Evolutionary conservation across 306 rosid species (phyloP), one percentile per base, ranked within the genome.

Genomic region (Pterocarpus santalinus): DNA sequence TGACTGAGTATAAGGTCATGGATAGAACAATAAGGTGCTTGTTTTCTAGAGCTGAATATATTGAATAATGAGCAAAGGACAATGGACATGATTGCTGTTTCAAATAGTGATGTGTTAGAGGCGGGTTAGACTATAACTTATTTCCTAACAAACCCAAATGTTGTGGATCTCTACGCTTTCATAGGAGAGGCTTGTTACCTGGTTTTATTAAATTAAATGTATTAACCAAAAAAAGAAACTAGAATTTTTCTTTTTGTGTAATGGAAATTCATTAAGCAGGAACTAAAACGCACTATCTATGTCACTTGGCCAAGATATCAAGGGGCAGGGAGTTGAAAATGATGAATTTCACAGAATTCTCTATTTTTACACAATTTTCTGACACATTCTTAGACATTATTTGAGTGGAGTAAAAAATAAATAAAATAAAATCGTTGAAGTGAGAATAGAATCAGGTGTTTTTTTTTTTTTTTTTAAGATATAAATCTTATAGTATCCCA

Each of bases 141-240:
- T 7, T 17, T 53, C 78, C 9, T 14, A 69, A 56, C 73, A 49
- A 61, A 72, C 84, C 79, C 87, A 69, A 41, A 71, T 67, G 32
- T 72, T 67, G 71, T 76, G 87, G 90, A 87, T 84, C 90, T 87
- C 83, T 72, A 14, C 75, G 73, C 56, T 30, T 67, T 72, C 77
- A 34, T 46, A 61, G 81, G 86, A 72, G 61, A 30, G 32, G 55
- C 33, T 61, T 65, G 5, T 7, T 38, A 65, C 51, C 28, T 3
- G 16, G 17, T n/a, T 7, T 35, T 65, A 5, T 5, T 64, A 3
- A 4, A 52, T 35, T 33, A 12, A 14, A 35, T 6, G 10, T 64
- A 9, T 0, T 3, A 14, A 35, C 5, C 0, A 35, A 14, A 15
- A 47, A 3, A 47, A 0, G 32, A 38, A 12, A 76, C 28, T 32